These are phyloP conservation scores for Bauhinia variegata DNA, from an alignment of 306 rosid species.

Conservation along the genomic window DNA sequence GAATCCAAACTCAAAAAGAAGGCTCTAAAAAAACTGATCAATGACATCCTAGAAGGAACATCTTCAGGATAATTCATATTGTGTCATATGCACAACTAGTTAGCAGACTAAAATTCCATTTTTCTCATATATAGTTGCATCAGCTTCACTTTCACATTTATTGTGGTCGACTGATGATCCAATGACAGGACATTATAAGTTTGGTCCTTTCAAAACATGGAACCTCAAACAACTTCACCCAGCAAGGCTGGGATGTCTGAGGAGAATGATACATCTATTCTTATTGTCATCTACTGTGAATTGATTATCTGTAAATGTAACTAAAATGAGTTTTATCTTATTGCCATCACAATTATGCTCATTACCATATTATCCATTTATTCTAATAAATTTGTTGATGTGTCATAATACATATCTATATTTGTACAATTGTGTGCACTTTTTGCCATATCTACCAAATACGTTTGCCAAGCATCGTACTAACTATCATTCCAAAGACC, in stretches of 20 bases:
- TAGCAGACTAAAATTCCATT: constrained; percentile 13
- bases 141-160: constrained; percentile 27
- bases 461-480: neutral
- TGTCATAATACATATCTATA: constrained; percentile 9
- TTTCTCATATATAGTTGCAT: constrained; percentile 12
- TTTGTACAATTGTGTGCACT: constrained; percentile 13
- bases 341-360: neutral
- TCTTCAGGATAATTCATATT: neutral
- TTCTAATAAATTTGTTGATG: constrained; percentile 12
- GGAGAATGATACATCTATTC: neutral
- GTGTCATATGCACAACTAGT: constrained; percentile 9
- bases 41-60: constrained; percentile 17
- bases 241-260: constrained; percentile 8
- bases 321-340: neutral
- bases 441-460: constrained; percentile 12
- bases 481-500: constrained; percentile 20
- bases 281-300: neutral
- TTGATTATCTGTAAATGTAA: constrained; percentile 1
- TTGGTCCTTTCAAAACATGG: neutral
- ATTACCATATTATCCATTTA: constrained; percentile 16
- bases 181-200: constrained; percentile 1
- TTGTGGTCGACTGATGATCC: neutral
- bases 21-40: constrained; percentile 1
- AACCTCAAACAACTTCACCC: constrained; percentile 14
- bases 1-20: constrained; percentile 19